phyloP scores from a whole-genome alignment of 345 rosid genomes.

The Capsella bursapastoris region DNA sequence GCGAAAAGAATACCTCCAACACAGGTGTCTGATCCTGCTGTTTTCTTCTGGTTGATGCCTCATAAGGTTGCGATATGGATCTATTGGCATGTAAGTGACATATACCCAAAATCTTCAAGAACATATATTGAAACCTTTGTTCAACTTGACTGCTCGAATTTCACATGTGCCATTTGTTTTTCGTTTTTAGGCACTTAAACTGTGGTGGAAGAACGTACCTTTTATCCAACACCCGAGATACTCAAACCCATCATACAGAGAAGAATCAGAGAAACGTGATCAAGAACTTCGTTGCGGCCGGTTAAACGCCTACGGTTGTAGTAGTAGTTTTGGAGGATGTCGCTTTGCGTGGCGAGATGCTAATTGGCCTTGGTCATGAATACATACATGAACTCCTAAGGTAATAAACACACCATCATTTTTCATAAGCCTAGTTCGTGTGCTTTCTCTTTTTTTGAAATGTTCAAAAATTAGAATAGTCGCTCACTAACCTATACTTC shows the following conservation, averaged over 20 bases:
- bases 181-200: constrained; percentile 68
- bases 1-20: constrained; percentile 55
- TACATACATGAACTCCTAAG: constrained; percentile 2
- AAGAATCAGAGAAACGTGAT: constrained; percentile 65
- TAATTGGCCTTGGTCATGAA: constrained; percentile 90
- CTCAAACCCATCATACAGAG: constrained; percentile 61
- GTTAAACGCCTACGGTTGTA: background rate
- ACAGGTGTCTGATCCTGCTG: constrained; percentile 50
- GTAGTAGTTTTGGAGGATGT: constrained; percentile 40
- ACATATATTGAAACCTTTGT: background rate
- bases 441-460: background rate
- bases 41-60: constrained; percentile 97
- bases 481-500: background rate
- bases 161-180: background rate
- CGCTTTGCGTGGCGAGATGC: constrained; percentile 89
- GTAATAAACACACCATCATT: background rate
- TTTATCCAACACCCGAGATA: constrained; percentile 82
- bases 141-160: background rate
- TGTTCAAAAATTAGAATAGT: background rate
- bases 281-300: constrained; percentile 53
- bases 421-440: background rate
- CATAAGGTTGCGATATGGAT: constrained; percentile 94
- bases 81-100: constrained; percentile 90
- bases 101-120: background rate
- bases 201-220: constrained; percentile 86